Evolutionary conservation across 1,284 basidiomycete genomes (phyloP).

Genomic region (Boletus holoroseus): DNA sequence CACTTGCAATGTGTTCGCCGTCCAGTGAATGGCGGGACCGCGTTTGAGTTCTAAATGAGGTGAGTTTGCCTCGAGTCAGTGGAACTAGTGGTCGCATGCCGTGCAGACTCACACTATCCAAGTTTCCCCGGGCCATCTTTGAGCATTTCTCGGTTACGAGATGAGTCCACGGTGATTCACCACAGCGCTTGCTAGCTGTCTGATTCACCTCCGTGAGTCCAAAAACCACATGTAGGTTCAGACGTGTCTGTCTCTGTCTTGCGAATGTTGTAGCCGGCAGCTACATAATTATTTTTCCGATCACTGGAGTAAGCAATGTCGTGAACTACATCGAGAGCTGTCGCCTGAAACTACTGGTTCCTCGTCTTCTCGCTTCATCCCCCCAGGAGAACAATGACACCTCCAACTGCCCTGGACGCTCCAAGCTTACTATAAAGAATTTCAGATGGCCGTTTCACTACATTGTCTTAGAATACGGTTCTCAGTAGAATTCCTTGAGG

Average conservation of each 20-base stretch:
- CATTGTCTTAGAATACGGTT: constrained; percentile 3
- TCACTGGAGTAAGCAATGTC: neutral
- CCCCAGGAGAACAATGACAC: neutral
- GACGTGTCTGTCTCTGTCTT: neutral
- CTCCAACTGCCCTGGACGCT: neutral
- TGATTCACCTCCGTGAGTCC: constrained; percentile 4
- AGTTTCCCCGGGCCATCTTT: no score
- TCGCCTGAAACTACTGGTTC: constrained; percentile 1
- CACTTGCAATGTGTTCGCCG: no score
- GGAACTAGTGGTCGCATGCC: neutral
- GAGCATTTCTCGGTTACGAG: constrained; percentile 7
- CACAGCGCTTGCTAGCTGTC: neutral
- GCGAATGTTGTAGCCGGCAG: neutral
- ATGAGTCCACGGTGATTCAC: neutral
- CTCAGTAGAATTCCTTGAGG: no score
- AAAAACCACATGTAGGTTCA: neutral
- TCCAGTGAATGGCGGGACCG: no score
- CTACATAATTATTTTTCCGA: constrained; percentile 3
- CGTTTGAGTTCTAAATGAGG: no score
- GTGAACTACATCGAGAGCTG: constrained; percentile 11
- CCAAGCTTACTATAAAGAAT: neutral
- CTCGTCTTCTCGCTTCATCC: constrained; percentile 8
- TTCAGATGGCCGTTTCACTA: constrained; percentile 14
- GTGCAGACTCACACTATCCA: neutral
- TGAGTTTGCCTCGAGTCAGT: neutral